phyloP scores from a whole-genome alignment of 768 basidiomycete genomes.

The Clitopilus hobsonii region DNA sequence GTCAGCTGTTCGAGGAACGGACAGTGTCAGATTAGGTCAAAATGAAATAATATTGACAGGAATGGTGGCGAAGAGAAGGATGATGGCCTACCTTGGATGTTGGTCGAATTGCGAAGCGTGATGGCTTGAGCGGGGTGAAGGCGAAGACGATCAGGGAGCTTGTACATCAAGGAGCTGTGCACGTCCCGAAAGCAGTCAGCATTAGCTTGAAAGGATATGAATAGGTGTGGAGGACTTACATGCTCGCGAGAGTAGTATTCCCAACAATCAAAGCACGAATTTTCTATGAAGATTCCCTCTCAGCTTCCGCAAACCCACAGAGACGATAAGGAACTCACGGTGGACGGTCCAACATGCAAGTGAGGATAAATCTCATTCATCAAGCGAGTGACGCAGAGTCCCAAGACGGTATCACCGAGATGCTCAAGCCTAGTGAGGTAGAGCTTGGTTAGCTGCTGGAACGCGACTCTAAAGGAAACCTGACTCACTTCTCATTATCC shows the following conservation, averaged over 20 bases:
- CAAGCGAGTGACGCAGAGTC: slow-evolving; percentile 60
- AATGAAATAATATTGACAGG: slow-evolving; percentile 5
- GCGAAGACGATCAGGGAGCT: slow-evolving; percentile 53
- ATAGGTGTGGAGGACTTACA: slow-evolving; percentile 35
- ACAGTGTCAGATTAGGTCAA: neutral
- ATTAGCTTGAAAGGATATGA: slow-evolving; percentile 1
- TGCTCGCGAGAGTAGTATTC: slow-evolving; percentile 66
- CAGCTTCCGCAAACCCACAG: too few relatives aligned
- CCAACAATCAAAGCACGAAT: slow-evolving; percentile 71
- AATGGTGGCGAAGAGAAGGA: slow-evolving; percentile 6
- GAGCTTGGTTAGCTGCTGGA: neutral
- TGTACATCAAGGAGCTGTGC: slow-evolving; percentile 58
- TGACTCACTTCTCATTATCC: slow-evolving; percentile 72
- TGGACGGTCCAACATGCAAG: slow-evolving; percentile 73
- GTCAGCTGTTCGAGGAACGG: slow-evolving; percentile 52
- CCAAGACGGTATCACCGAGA: slow-evolving; percentile 71
- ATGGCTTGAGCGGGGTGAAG: slow-evolving; percentile 72
- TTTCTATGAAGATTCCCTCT: too few relatives aligned
- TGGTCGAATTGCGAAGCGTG: slow-evolving; percentile 59
- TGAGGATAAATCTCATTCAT: slow-evolving; percentile 62
- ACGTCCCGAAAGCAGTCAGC: neutral
- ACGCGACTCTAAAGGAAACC: neutral
- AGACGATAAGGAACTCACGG: slow-evolving; percentile 49
- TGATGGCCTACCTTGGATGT: slow-evolving; percentile 62
- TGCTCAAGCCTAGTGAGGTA: slow-evolving; percentile 63